Base-by-base conservation (phyloP, 2,329 filamentous ascomycete genomes). In the Fusarium nurragi region DNA sequence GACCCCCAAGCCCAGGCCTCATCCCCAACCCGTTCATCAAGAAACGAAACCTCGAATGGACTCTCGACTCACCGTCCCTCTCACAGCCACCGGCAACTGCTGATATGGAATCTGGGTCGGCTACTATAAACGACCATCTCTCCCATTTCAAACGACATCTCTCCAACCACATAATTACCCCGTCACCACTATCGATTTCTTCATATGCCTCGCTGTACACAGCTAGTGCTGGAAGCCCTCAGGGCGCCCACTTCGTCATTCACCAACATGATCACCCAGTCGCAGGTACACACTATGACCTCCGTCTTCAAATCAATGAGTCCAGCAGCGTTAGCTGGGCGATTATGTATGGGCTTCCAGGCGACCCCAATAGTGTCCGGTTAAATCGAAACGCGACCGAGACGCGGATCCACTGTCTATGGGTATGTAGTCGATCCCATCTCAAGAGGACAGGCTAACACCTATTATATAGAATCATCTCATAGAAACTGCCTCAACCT, bases 251-350 rank as follows among this genome's bases (percentile, higher is more conserved):
- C 73, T 92, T 91, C 70, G 85, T 92, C 48, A 82, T 92, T 34
- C 88, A 92, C 73, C 89, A 92, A 71, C 89, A 92, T 72, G 88
- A 91, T 70, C 89, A 92, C 71, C 90, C 89, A 2, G 74, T 90
- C 39, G 88, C 89, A 11, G 88, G 89, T 22, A 82, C 83, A 2
- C 87, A 90, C 72, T 90, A 92, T 77, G 90, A 92, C 74, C 79
- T 92, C 19, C 81, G 89, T 4, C 78, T 92, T 18, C 89, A 92
- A 73, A 89, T 91, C 72, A 91, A 89, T 26, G 80, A 83, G 55
- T 83, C 84, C 1, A 91, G 88, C 70, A 88, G 87, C 23, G 83
- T 86, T 12, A 89, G 86, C 58, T 92, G 81, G 81, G 85, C 86
- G 1, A 81, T 88, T 64, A 88, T 87, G 85, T 89, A 88, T 69